Base-by-base conservation (phyloP, 331 rosid genomes). In the Saraca asoca region DNA sequence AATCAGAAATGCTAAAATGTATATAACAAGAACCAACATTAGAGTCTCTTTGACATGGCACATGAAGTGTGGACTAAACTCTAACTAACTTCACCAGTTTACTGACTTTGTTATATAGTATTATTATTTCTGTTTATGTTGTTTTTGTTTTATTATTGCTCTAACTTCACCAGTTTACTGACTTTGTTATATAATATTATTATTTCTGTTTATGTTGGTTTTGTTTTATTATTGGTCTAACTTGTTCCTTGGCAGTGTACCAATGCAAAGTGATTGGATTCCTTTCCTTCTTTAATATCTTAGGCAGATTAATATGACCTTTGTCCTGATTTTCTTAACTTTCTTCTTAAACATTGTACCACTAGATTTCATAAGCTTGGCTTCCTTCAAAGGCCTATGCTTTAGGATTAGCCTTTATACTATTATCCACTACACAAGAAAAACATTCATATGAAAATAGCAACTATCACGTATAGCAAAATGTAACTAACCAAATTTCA, bases 231-330 rank as follows among this genome's bases (percentile, higher is more conserved):
- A n/a, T n/a, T n/a, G n/a, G n/a, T n/a, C n/a, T n/a, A n/a, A n/a
- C n/a, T n/a, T n/a, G n/a, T 91, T 84, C 35, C 98, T 85, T 12
- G 98, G 96, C 5, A 95, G 74, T 2, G 92, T 96, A 45, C 98
- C 87, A 15, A 91, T 87, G 54, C 91, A 95, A 18, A 96, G 96
- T 91, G 88, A 74, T 91, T 11, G 98, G 96, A 79, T 82, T 89
- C 70, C 98, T 87, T 0, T 82, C 96, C 77, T 85, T 85, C 76
- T 81, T 83, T 76, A 87, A 58, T 17, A 96, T 91, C 88, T 68
- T 89, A 5, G 98, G 98, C 49, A 95, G 77, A 73, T 91, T 96
- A 63, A 91, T 89, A 31, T 91, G 75, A 89, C 95, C 0, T 87
- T 50, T 7, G 98, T 89, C 75, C 96, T 70, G 81, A 89, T 89